Evolutionary conservation across 192 early-diverging fungal genomes (phyloP).

Genomic region (Entomortierella chlamydospora): DNA sequence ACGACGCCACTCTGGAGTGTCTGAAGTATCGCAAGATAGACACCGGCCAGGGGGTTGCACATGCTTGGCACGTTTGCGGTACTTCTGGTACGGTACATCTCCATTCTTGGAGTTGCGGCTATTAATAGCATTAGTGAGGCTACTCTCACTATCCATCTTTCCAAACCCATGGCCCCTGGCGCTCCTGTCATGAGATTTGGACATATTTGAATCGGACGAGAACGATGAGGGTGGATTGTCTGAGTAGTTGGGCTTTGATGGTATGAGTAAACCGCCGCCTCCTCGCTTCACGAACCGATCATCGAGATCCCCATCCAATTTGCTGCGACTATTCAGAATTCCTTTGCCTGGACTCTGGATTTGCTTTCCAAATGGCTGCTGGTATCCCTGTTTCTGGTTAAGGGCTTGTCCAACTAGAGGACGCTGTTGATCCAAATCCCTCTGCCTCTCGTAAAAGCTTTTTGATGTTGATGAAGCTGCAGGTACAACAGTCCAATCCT

Average conservation of each 20-base stretch:
- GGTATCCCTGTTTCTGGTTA: background rate
- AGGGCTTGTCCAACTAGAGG: background rate
- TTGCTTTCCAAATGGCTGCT: conserved; percentile 1
- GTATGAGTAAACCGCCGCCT: background rate
- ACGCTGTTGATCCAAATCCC: conserved; percentile 38
- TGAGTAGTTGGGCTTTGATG: background rate
- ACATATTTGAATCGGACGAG: background rate
- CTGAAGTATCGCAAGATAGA: conserved; percentile 84
- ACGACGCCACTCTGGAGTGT: conserved; percentile 95
- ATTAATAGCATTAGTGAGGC: background rate
- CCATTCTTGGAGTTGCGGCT: conserved; percentile 10
- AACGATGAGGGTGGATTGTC: background rate
- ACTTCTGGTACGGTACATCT: conserved; percentile 34
- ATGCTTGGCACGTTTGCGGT: conserved; percentile 57
- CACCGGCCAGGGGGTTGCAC: conserved; percentile 75
- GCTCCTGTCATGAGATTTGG: too few relatives aligned
- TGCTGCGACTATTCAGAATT: background rate
- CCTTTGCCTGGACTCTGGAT: background rate
- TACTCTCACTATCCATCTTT: background rate
- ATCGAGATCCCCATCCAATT: background rate
- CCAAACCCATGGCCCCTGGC: background rate
- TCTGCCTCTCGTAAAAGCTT: conserved; percentile 38
- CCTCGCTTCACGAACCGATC: background rate
- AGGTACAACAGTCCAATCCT: conserved; percentile 41
- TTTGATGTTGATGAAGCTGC: conserved; percentile 24